Conservation (phyloP, 2,329 filamentous ascomycete genomes). For the Neocatenulostroma microsporum region DNA sequence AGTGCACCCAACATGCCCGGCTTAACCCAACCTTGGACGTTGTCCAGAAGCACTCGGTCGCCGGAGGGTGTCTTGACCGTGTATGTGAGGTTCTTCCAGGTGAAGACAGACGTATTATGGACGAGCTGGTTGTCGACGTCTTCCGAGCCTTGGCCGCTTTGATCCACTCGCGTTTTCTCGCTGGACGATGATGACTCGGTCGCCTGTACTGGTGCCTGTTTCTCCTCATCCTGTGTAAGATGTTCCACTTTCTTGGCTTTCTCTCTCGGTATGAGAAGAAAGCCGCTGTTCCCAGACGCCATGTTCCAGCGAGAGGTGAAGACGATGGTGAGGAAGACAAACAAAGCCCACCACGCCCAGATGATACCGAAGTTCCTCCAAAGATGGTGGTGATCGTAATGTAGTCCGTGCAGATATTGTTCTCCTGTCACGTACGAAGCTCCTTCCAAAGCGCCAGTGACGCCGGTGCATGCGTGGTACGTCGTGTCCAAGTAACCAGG, state of each 20-base stretch:
- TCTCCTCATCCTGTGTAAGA: conserved; percentile 33
- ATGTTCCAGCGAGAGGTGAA: conserved; percentile 52
- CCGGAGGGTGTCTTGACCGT: conserved; percentile 52
- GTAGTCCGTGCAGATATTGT: conserved; percentile 47
- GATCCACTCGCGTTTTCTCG: too few species aligned
- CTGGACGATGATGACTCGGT: too few species aligned
- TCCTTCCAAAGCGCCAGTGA: conserved; percentile 53
- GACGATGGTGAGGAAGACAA: conserved; percentile 51
- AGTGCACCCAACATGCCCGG: conserved; percentile 73
- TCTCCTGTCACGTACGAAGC: conserved; percentile 41
- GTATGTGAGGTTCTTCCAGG: conserved; percentile 50
- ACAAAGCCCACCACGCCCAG: conserved; percentile 57
- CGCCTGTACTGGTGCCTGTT: too few species aligned
- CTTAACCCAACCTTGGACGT: conserved; percentile 69
- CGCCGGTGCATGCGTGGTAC: conserved; percentile 54
- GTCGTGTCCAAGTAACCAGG: conserved; percentile 44
- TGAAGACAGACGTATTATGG: conserved; percentile 38
- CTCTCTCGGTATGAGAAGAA: conserved; percentile 56
- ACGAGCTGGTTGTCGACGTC: too few species aligned
- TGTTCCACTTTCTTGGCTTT: conserved; percentile 38
- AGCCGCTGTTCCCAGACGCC: conserved; percentile 18
- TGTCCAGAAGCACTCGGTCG: conserved; percentile 56
- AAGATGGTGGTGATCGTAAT: conserved; percentile 46
- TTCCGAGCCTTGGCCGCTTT: too few species aligned
- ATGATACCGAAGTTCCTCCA: conserved; percentile 73